Base-by-base conservation (phyloP, 1,284 basidiomycete species). In the Apiotrichum montevideense region DNA sequence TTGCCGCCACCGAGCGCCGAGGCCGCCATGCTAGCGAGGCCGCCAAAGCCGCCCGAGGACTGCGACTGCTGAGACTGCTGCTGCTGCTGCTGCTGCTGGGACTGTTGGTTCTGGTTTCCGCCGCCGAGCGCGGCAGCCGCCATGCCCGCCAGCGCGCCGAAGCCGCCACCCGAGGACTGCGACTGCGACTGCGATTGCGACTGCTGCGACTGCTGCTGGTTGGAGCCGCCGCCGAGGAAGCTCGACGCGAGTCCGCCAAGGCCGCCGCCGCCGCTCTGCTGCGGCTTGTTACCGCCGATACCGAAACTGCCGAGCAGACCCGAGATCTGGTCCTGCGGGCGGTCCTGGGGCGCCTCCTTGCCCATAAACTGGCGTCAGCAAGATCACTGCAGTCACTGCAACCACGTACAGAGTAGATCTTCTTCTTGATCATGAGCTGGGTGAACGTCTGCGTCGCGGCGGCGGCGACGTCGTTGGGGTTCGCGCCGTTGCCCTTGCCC, bases 361-460 rank as follows among this genome's bases (percentile, higher is more conserved):
- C 52, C 52, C 52, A 54, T 54, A 46, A 54, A 54, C 52, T 54
- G 39, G 37, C 9, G 14, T 15, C 9, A 3, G 35, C 45, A 8
- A 39, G 37, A 39, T 39, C 13, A 39, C 8, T 39, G 37, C 37
- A 39, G 13, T 7, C 37, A 7, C 13, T 39, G 37, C 8, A 29
- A 10, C 37, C 14, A 48, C 52, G 48, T 33, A 54, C 52, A 8
- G 46, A 34, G 34, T 54, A 54, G 52, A 54, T 48, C 52, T 54
- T 54, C 46, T 54, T 54, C 46, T 54, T 54, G 52, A 54, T 54
- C 52, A 54, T 54, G 11, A 54, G 52, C 52, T 54, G 52, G 7
- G 52, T 54, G 40, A 54, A 54, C 1, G 52, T 54, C 46, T 54
- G 52, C 29, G 52, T 54, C 2, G 52, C 52, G 9, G 52, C 52